Base-by-base conservation (phyloP, 139 green algal genomes). In the Dunaliella primolecta region DNA sequence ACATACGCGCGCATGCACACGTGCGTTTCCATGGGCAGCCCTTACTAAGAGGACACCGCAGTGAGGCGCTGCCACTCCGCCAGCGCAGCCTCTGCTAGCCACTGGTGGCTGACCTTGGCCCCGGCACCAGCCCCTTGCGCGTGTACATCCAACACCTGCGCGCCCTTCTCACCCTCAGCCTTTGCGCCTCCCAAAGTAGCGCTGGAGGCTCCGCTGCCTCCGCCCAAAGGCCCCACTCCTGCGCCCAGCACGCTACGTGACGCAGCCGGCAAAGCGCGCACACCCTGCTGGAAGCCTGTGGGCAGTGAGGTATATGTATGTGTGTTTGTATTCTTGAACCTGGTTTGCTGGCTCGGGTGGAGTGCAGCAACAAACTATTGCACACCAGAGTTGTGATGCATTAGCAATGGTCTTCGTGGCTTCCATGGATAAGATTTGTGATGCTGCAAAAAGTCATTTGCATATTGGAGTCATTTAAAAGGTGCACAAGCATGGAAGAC, bases 61-160 rank as follows among this genome's bases (percentile, higher is more conserved):
- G 32, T 76, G 7, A 90, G 75, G 11, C 87, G 80, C 76, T 90
- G 87, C 87, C 87, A 90, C 81, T 90, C 87, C 46, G 76, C 27
- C 30, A 87, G 29, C 15, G 87, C 87, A 36, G 83, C 80, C 7
- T 31, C 83, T 64, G 82, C 80, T 20, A 90, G 37, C 75, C 80
- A 86, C 31, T 55, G 30, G 25, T 46, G 81, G 80, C 80, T 82
- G 1, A 83, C 71, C 7, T 82, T 83, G 15, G 34, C 15, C 0
- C 38, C 46, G 11, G 74, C 81, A 3, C 27, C 2, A 27, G n/a
- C 31, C 3, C 31, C 78, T 38, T 83, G 78, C 37, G 78, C 78
- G 36, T 83, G 70, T 46, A 72, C 76, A 34, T 74, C 55, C 35
- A 76, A 3, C 0, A 35, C 57, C 30, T 38, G 27, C 83, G 72